A percentile compares a stretch with the other conserved stretches of the same genome.
Evolutionary conservation across 108 stramenopile species (phyloP).

Genomic region (Stephanodiscus triporus): DNA sequence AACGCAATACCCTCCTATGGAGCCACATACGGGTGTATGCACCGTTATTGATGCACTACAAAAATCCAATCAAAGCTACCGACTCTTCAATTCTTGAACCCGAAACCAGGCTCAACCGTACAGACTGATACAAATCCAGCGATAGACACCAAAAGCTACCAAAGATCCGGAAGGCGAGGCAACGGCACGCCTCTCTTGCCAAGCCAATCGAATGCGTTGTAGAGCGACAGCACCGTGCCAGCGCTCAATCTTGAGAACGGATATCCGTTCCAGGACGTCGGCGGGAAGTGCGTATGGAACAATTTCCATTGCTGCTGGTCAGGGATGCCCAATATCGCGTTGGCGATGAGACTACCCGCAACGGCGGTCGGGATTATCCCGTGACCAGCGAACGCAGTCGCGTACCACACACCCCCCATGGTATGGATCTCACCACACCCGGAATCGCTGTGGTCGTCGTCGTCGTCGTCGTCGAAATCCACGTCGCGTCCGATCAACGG

Average conservation of each 20-base stretch:
- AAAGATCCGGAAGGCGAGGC: conserved; percentile 41
- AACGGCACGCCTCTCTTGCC: conserved; percentile 40
- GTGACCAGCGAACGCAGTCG: conserved; percentile 43
- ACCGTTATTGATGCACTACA: too few species aligned
- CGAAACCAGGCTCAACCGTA: neutral
- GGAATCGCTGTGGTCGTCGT: neutral
- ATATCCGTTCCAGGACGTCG: conserved; percentile 40
- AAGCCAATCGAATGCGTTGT: conserved; percentile 42
- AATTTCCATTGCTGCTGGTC: conserved; percentile 39
- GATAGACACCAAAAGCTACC: conserved; percentile 8
- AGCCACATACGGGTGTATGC: too few species aligned
- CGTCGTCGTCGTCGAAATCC: conserved; percentile 29
- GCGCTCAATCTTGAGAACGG: conserved; percentile 37
- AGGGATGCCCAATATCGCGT: conserved; percentile 40
- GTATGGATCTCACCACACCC: neutral
- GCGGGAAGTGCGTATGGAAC: conserved; percentile 45
- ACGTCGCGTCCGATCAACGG: conserved; percentile 40
- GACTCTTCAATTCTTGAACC: too few species aligned
- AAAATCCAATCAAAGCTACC: too few species aligned
- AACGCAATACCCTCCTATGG: too few species aligned
- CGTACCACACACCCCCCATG: conserved; percentile 41
- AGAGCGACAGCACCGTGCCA: conserved; percentile 26
- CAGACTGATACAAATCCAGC: neutral
- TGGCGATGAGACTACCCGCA: conserved; percentile 44
- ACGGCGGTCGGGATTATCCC: conserved; percentile 44